phyloP scores from a whole-genome alignment of 305 asterid genomes.

The Fraxinus sp. region DNA sequence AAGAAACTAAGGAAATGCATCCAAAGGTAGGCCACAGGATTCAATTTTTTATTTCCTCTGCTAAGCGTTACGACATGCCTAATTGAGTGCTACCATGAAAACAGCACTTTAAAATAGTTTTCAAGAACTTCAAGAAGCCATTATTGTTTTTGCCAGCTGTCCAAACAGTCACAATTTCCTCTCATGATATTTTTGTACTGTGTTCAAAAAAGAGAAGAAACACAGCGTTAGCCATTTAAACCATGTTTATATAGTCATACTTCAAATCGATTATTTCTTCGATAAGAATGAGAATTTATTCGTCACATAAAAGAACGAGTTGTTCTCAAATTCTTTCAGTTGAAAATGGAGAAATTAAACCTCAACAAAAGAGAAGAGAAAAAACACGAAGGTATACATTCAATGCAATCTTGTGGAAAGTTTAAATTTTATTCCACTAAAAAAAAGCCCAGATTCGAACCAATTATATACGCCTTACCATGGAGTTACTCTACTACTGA shows the following conservation, averaged over 20 bases:
- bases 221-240: slow-evolving; percentile 8
- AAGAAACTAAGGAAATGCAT: not conserved
- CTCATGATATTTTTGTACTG: not conserved
- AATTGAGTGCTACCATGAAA: not conserved
- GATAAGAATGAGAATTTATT: not conserved
- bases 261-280: not conserved
- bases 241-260: not conserved
- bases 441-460: not conserved
- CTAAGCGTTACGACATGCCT: not conserved
- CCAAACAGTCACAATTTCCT: not conserved
- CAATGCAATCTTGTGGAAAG: slow-evolving; percentile 2
- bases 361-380: not conserved
- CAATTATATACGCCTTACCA: not conserved
- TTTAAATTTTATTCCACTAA: not conserved
- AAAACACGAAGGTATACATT: not conserved
- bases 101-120: not conserved
- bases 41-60: not conserved
- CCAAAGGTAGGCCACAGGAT: not conserved
- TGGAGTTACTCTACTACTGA: not conserved
- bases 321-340: not conserved
- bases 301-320: not conserved
- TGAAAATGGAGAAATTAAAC: not conserved
- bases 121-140: not conserved
- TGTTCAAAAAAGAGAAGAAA: not conserved
- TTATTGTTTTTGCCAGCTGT: not conserved